Percentiles rank a stretch among this genome's conserved stretches.
Conservation (phyloP, 148 eudicot genomes). For the Camellia sinensis region DNA sequence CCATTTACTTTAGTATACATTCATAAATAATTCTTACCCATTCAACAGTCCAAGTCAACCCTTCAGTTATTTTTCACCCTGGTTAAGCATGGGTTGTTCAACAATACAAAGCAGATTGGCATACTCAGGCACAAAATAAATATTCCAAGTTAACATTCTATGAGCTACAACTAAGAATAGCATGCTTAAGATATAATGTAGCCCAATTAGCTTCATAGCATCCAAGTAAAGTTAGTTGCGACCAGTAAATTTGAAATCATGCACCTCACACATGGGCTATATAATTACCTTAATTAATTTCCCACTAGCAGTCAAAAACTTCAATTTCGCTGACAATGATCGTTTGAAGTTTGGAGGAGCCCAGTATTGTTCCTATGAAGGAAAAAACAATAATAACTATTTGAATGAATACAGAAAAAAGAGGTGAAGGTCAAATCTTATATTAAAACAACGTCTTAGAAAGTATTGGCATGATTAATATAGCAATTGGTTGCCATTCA, state of each 20-base stretch:
- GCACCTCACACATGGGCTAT: background rate
- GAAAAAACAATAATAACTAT: conserved; percentile 5
- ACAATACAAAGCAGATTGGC: background rate
- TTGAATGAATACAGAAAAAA: background rate
- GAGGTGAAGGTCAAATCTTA: background rate
- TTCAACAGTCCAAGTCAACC: background rate
- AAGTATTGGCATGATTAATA: conserved; percentile 1
- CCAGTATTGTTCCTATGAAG: conserved; percentile 92
- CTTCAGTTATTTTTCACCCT: background rate
- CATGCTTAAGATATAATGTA: background rate
- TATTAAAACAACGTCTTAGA: background rate
- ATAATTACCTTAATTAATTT: conserved; percentile 71
- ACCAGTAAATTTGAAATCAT: background rate
- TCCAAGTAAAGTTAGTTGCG: background rate
- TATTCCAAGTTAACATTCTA: background rate
- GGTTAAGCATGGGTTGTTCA: background rate
- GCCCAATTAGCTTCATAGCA: conserved; percentile 13
- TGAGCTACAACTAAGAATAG: background rate
- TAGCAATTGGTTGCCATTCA: no score
- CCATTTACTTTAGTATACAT: background rate
- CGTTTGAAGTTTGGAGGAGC: conserved; percentile 93
- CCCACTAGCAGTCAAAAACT: conserved; percentile 76
- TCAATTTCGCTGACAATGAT: conserved; percentile 74
- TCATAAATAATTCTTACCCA: background rate
- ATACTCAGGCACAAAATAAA: background rate